Percentiles rank a stretch among this genome's conserved stretches.
These are phyloP conservation scores for Cydonia oblonga DNA, from an alignment of 331 rosid species.

Conservation along the genomic window DNA sequence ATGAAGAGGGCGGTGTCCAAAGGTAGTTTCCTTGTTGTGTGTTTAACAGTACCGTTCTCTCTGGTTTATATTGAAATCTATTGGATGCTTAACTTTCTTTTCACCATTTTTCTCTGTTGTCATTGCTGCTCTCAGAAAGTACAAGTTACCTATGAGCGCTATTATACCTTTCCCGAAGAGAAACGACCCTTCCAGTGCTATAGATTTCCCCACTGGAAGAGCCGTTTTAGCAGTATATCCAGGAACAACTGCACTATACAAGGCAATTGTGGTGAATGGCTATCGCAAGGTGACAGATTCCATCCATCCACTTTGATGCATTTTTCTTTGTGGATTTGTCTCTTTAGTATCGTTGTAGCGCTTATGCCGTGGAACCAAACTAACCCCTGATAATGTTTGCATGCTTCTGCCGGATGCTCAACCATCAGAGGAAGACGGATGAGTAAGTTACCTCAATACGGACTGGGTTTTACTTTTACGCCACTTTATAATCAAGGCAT, in stretches of 20 bases:
- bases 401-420: slow-evolving; percentile 14
- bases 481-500: not conserved
- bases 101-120: not conserved
- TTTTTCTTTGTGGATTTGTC: not conserved
- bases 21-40: slow-evolving; percentile 29
- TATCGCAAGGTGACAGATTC: slow-evolving; percentile 66
- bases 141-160: slow-evolving; percentile 73
- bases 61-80: no score
- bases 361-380: slow-evolving; percentile 24
- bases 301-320: not conserved
- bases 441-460: slow-evolving; percentile 59
- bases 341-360: not conserved
- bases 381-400: slow-evolving; percentile 31
- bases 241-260: slow-evolving; percentile 92
- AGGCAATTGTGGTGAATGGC: slow-evolving; percentile 88
- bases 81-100: not conserved
- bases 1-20: slow-evolving; percentile 77
- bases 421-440: slow-evolving; percentile 73
- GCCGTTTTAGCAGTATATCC: slow-evolving; percentile 97
- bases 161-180: slow-evolving; percentile 91
- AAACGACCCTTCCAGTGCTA: slow-evolving; percentile 61
- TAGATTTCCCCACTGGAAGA: slow-evolving; percentile 65
- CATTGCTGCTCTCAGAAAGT: slow-evolving; percentile 42
- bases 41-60: not conserved
- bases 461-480: not conserved